phyloP scores from a whole-genome alignment of 495 filamentous ascomycete genomes.

The Terfezia claveryi region DNA sequence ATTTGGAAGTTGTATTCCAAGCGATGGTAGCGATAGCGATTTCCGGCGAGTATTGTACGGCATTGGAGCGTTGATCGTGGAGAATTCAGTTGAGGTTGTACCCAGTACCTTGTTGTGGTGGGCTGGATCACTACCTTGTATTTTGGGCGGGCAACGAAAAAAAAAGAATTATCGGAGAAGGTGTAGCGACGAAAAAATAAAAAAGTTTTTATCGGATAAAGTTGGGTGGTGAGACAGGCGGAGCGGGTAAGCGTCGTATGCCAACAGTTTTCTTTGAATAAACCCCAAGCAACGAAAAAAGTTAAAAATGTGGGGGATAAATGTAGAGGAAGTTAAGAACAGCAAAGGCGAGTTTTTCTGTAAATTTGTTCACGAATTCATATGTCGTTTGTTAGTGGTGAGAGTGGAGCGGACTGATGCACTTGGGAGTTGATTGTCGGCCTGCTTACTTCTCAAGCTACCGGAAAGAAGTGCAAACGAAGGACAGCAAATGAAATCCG shows the following conservation, averaged over 20 bases:
- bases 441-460: not conserved
- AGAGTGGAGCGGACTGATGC: not conserved
- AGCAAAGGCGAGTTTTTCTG: not conserved
- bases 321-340: not conserved
- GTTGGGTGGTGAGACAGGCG: conserved; percentile 4
- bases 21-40: conserved; percentile 75
- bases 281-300: not conserved
- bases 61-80: conserved; percentile 29
- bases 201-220: conserved; percentile 13
- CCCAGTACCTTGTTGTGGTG: conserved; percentile 3
- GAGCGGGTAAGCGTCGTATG: not conserved
- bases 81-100: not conserved
- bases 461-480: not conserved
- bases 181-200: conserved; percentile 1
- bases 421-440: not conserved
- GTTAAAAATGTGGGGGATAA: not conserved
- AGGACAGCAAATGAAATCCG: not conserved
- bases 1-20: conserved; percentile 76
- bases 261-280: not conserved
- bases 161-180: not conserved
- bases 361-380: not conserved
- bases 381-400: too few relatives aligned
- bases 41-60: conserved; percentile 97
- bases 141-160: conserved; percentile 1
- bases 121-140: conserved; percentile 6